A percentile compares a stretch with the other conserved stretches of the same genome.
Evolutionary conservation across 176 grass and related monocot genomes (phyloP).

Genomic region (Thinopyrum elongatum): DNA sequence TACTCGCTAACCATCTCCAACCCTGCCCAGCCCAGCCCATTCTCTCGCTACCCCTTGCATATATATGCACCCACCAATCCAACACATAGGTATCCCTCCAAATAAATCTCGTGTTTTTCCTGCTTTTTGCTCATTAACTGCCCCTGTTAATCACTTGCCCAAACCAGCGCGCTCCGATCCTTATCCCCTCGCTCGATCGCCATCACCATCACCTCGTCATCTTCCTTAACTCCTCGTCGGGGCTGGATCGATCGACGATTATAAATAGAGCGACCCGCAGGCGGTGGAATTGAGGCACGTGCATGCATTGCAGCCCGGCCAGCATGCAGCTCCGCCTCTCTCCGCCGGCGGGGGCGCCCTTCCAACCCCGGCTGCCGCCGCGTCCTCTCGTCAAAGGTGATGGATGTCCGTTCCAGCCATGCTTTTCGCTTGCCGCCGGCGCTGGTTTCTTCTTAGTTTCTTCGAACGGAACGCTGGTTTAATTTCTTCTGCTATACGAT

Average conservation of each 20-base stretch:
- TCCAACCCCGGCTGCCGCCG: neutral
- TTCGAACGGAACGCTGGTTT: neutral
- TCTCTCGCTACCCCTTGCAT: too few species aligned
- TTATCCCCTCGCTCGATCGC: neutral
- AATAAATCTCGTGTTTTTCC: neutral
- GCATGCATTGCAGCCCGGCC: neutral
- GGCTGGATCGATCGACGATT: neutral
- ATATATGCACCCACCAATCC: neutral
- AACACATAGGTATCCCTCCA: neutral
- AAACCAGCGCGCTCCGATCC: neutral
- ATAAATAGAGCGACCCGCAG: neutral
- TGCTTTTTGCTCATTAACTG: neutral
- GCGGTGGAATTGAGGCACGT: neutral
- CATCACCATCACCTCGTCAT: neutral
- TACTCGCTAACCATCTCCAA: neutral
- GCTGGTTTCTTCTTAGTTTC: neutral
- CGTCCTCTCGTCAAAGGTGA: neutral
- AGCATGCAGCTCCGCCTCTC: constrained; percentile 14
- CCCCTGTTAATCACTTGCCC: neutral
- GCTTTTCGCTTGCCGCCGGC: neutral
- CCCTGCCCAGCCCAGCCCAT: too few species aligned
- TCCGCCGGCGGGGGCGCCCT: neutral
- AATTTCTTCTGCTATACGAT: too few species aligned
- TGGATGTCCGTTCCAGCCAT: neutral
- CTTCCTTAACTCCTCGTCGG: neutral